A percentile compares a stretch with the other conserved stretches of the same genome.
Evolutionary conservation across 208 protist species (phyloP).

Genomic region (Leishmania turanica): DNA sequence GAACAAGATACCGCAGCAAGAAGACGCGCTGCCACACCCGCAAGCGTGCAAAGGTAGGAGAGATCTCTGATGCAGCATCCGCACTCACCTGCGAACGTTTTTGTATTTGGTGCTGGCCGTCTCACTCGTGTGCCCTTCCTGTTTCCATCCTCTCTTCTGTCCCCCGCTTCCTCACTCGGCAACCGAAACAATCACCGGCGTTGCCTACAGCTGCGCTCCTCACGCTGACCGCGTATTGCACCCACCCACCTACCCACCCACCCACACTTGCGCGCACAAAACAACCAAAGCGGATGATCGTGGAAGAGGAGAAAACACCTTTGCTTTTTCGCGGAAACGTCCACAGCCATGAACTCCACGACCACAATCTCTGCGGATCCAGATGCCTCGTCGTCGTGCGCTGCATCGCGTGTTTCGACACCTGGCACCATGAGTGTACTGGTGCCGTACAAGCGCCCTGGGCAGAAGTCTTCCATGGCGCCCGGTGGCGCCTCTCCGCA

Average conservation of each 20-base stretch:
- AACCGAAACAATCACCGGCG: background rate
- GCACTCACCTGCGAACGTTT: background rate
- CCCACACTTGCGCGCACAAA: background rate
- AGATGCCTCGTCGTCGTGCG: background rate
- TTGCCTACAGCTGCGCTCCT: background rate
- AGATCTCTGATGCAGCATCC: no score
- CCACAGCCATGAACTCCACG: background rate
- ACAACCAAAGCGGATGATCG: background rate
- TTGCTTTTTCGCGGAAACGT: background rate
- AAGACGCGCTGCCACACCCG: background rate
- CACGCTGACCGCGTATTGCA: background rate
- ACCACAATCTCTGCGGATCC: background rate
- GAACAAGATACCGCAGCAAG: background rate
- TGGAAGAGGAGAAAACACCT: background rate
- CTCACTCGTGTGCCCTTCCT: background rate
- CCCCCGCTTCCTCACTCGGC: background rate
- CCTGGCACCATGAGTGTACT: slow-evolving; percentile 11
- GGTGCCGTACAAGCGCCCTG: slow-evolving; percentile 19
- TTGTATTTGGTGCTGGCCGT: background rate
- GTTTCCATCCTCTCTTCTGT: background rate
- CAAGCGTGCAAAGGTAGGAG: background rate
- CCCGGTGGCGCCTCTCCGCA: background rate
- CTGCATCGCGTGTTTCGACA: slow-evolving; percentile 1
- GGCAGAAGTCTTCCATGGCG: background rate
- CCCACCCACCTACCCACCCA: background rate